These are phyloP conservation scores for Neurospora sp. DNA, from an alignment of 495 filamentous ascomycete species.

Conservation along the genomic window DNA sequence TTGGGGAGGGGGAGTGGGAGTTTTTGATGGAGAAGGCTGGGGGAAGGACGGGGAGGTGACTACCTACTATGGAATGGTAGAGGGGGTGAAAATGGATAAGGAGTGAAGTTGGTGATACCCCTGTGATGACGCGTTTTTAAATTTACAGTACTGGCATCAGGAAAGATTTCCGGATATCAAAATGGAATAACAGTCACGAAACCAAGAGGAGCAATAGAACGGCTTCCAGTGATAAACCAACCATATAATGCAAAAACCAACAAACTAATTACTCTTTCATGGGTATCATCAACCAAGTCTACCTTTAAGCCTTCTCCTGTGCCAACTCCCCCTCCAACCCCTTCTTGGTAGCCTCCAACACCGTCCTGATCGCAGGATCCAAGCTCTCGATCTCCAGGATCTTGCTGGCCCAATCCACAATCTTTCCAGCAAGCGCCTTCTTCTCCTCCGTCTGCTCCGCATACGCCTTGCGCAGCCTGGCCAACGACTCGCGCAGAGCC, in stretches of 20 bases:
- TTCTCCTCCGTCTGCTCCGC: conserved; percentile 32
- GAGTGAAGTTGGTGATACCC: background rate
- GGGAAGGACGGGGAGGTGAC: conserved; percentile 28
- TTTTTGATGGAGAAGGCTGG: conserved; percentile 55
- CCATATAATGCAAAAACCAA: background rate
- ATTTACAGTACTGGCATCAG: background rate
- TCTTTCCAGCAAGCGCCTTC: conserved; percentile 41
- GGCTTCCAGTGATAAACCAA: background rate
- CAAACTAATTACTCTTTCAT: background rate
- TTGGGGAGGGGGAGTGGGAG: conserved; percentile 65
- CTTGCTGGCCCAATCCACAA: conserved; percentile 48
- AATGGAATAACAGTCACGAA: background rate
- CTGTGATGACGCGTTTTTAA: background rate
- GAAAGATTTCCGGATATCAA: background rate
- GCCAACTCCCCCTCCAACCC: conserved; percentile 13
- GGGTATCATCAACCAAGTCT: background rate
- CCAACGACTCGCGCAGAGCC: conserved; percentile 54
- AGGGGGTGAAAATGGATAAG: background rate
- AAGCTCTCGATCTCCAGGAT: conserved; percentile 47
- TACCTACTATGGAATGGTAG: conserved; percentile 6
- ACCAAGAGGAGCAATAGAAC: too few species aligned
- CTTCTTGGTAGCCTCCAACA: conserved; percentile 45
- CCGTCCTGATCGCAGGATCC: conserved; percentile 57
- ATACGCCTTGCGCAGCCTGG: conserved; percentile 39
- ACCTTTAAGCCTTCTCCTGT: background rate